phyloP scores from a whole-genome alignment of 164 flowering plant genomes.

The Liquidambar formosana region DNA sequence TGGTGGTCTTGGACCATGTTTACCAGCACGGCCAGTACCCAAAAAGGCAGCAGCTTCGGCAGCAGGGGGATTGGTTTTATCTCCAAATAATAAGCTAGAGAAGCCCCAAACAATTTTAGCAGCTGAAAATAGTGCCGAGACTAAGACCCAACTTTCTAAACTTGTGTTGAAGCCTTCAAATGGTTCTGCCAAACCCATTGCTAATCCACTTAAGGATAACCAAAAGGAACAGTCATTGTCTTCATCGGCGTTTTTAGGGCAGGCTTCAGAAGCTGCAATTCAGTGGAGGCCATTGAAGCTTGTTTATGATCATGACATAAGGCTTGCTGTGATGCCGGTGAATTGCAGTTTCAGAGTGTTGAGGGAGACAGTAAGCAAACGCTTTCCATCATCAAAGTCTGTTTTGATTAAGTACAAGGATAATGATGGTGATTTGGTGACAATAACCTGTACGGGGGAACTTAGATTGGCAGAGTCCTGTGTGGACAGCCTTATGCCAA shows the following conservation, averaged over 20 bases:
- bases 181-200: slow-evolving; percentile 40
- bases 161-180: slow-evolving; percentile 56
- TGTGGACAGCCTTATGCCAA: slow-evolving; percentile 43
- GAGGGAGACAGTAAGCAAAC: slow-evolving; percentile 73
- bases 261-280: slow-evolving; percentile 22
- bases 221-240: slow-evolving; percentile 31
- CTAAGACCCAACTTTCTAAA: slow-evolving; percentile 46
- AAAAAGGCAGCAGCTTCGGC: slow-evolving; percentile 48
- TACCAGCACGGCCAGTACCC: slow-evolving; percentile 78
- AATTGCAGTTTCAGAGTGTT: slow-evolving; percentile 68
- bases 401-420: slow-evolving; percentile 92
- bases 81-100: slow-evolving; percentile 44
- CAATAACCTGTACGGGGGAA: slow-evolving; percentile 77
- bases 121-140: slow-evolving; percentile 53
- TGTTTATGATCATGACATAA: slow-evolving; percentile 94
- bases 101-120: slow-evolving; percentile 34
- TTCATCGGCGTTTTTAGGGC: slow-evolving; percentile 20
- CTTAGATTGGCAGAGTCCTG: slow-evolving; percentile 80
- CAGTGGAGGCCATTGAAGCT: slow-evolving; percentile 81
- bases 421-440: slow-evolving; percentile 89
- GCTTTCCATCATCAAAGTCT: slow-evolving; percentile 83
- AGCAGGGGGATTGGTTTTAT: slow-evolving; percentile 24
- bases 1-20: slow-evolving; percentile 84
- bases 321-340: slow-evolving; percentile 89
- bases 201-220: slow-evolving; percentile 24